A percentile compares a stretch with the other conserved stretches of the same genome.
Evolutionary conservation across 495 filamentous ascomycete species (phyloP).

Genomic region (Penicillium parvum): DNA sequence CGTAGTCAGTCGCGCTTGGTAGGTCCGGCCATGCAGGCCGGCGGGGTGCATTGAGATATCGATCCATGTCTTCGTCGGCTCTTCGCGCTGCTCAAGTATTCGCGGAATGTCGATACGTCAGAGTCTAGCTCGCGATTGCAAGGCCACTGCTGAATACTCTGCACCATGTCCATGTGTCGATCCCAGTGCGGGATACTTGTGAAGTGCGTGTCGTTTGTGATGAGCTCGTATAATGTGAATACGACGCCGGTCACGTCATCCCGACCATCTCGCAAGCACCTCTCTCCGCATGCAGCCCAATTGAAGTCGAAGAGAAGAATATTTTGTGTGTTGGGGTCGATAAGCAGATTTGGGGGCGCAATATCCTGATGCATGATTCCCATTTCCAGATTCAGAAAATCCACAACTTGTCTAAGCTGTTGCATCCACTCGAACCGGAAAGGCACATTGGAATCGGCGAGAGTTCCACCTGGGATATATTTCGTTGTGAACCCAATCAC

Average conservation of each 20-base stretch:
- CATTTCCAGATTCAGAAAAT: conserved; percentile 35
- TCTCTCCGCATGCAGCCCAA: conserved; percentile 21
- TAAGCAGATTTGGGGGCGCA: conserved; percentile 33
- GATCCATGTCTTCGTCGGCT: conserved; percentile 13
- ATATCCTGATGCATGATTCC: conserved; percentile 41
- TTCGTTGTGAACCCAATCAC: conserved; percentile 39
- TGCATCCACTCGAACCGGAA: conserved; percentile 37
- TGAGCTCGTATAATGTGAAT: conserved; percentile 38
- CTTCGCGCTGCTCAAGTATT: conserved; percentile 17
- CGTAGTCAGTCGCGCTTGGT: conserved; percentile 18
- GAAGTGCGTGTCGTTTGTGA: conserved; percentile 30
- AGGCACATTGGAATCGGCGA: conserved; percentile 19
- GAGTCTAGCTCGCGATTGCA: conserved; percentile 20
- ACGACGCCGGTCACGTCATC: conserved; percentile 37
- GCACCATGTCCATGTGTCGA: conserved; percentile 17
- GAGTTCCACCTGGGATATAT: conserved; percentile 30
- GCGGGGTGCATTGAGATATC: conserved; percentile 17
- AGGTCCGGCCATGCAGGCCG: conserved; percentile 19
- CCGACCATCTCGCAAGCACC: conserved; percentile 16
- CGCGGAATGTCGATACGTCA: conserved; percentile 19
- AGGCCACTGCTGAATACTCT: conserved; percentile 18
- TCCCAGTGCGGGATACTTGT: conserved; percentile 18
- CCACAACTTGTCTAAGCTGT: conserved; percentile 32
- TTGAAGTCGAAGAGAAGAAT: conserved; percentile 41
- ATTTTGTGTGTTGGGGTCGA: conserved; percentile 26